Conservation (phyloP, 73 alveolate genomes). For the Blepharisma japonicum region DNA sequence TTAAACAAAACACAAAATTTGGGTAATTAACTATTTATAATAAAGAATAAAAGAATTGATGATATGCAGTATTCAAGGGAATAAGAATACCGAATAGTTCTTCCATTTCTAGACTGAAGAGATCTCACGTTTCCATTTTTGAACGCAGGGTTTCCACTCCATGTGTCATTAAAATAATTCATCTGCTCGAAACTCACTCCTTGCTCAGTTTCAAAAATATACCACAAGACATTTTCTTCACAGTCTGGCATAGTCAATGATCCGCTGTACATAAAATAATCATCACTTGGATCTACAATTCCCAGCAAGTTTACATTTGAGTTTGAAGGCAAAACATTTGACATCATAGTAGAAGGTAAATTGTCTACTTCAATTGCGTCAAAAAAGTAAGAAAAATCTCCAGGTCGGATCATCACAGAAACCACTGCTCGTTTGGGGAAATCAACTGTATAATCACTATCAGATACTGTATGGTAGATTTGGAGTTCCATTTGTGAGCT, state of each 20-base stretch:
- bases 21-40: too few relatives aligned
- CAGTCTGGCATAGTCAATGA: slow-evolving; percentile 3
- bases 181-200: slow-evolving; percentile 3
- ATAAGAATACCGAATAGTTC: too few relatives aligned
- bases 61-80: too few relatives aligned
- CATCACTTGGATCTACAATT: slow-evolving; percentile 4
- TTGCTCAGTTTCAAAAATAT: slow-evolving; percentile 20
- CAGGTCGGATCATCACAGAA: slow-evolving; percentile 9
- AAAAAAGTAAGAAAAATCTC: background rate
- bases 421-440: slow-evolving; percentile 19
- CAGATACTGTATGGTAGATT: background rate
- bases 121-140: too few relatives aligned
- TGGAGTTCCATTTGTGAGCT: slow-evolving; percentile 19
- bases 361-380: background rate
- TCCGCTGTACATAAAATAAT: slow-evolving; percentile 5
- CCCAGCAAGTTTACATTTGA: background rate
- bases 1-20: too few relatives aligned
- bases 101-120: too few relatives aligned
- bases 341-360: background rate
- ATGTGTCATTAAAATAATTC: background rate
- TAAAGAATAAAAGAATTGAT: too few relatives aligned
- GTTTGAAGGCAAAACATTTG: background rate
- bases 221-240: slow-evolving; percentile 7
- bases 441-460: slow-evolving; percentile 12
- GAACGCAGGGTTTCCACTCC: too few relatives aligned